Evolutionary conservation across 805 yeast genomes (phyloP).

Genomic region (Kuraishia cidri): DNA sequence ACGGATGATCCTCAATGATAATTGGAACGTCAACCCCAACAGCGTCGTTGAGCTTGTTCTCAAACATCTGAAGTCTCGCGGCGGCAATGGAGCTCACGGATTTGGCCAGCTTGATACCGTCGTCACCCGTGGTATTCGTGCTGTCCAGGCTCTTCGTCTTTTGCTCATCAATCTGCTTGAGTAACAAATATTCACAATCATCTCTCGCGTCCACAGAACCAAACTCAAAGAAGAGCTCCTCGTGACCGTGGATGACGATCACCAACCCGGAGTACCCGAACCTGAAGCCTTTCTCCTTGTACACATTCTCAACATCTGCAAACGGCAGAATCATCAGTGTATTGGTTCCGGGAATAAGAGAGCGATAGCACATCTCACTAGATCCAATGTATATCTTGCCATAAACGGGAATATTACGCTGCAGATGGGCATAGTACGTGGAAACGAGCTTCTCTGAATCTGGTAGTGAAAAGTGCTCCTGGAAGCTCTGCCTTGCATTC

Average conservation of each 20-base stretch:
- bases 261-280: conserved; percentile 68
- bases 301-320: conserved; percentile 59
- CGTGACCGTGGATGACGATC: conserved; percentile 63
- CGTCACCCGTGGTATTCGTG: conserved; percentile 12
- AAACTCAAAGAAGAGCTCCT: conserved; percentile 73
- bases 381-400: conserved; percentile 76
- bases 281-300: conserved; percentile 58
- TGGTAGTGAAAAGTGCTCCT: conserved; percentile 55
- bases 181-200: conserved; percentile 54
- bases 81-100: conserved; percentile 26
- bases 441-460: conserved; percentile 45
- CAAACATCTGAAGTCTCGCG: conserved; percentile 59
- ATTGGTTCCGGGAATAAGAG: conserved; percentile 67
- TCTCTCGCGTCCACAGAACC: conserved; percentile 55
- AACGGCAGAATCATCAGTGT: conserved; percentile 82
- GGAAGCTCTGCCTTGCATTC: conserved; percentile 48
- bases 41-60: conserved; percentile 51
- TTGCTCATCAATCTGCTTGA: conserved; percentile 18
- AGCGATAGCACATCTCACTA: conserved; percentile 67
- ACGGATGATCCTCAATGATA: conserved; percentile 58
- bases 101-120: conserved; percentile 20
- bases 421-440: conserved; percentile 62
- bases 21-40: conserved; percentile 63
- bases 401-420: conserved; percentile 66
- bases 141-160: neutral